Percentiles rank a stretch among this genome's conserved stretches.
Conservation (phyloP, 2,329 filamentous ascomycete genomes). For the Monilinia laxa region DNA sequence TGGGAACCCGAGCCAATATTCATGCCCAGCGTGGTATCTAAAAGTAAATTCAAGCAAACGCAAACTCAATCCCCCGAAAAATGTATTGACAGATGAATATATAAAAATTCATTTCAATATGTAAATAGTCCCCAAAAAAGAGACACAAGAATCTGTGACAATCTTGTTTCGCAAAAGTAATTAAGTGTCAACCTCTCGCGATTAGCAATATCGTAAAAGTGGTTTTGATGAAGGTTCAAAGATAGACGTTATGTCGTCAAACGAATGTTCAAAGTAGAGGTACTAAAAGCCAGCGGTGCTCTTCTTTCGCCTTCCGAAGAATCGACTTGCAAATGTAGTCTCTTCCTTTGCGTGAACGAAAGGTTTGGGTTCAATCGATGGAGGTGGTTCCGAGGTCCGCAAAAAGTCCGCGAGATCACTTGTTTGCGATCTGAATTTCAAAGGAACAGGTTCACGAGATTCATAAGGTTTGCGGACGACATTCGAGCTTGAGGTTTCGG, state of each 20-base stretch:
- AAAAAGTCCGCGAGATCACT: conserved; percentile 73
- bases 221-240: not conserved
- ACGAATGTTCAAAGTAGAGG: not conserved
- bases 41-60: conserved; percentile 1
- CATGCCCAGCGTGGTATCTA: conserved; percentile 10
- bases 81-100: conserved; percentile 1
- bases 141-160: not conserved
- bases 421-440: conserved; percentile 45
- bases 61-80: not conserved
- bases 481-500: conserved; percentile 29
- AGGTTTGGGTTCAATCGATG: conserved; percentile 7
- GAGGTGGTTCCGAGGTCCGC: conserved; percentile 34
- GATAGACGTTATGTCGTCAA: not conserved
- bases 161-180: not conserved
- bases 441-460: conserved; percentile 35
- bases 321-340: conserved; percentile 20
- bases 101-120: conserved; percentile 1
- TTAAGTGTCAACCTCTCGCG: not conserved
- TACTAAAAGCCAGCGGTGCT: conserved; percentile 12
- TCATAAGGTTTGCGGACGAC: conserved; percentile 53
- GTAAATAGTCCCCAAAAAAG: not conserved
- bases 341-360: conserved; percentile 22
- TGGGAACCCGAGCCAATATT: not conserved
- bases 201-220: not conserved
- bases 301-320: conserved; percentile 24